Evolutionary conservation across 495 filamentous ascomycete species (phyloP).

Genomic region (Pseudevernia furfuracea): DNA sequence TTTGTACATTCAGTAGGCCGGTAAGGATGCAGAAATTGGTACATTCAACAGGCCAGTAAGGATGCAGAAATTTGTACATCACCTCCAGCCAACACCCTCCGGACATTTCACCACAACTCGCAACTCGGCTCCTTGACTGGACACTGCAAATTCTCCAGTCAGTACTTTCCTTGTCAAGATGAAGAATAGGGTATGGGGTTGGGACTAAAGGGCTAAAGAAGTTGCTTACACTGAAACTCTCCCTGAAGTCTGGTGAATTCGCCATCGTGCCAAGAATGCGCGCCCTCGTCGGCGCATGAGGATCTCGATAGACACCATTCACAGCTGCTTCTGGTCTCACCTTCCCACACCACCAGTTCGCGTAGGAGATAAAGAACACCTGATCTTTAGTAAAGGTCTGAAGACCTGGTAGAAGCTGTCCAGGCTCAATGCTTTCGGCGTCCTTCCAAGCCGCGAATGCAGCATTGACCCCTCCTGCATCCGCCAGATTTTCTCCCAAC

Average conservation of each 20-base stretch:
- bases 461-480: constrained; percentile 61
- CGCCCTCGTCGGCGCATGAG: constrained; percentile 54
- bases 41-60: background rate
- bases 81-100: background rate
- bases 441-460: constrained; percentile 62
- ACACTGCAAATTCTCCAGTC: constrained; percentile 32
- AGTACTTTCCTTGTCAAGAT: background rate
- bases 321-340: constrained; percentile 48
- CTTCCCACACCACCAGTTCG: constrained; percentile 64
- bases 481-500: constrained; percentile 69
- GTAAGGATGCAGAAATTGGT: background rate
- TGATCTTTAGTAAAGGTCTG: constrained; percentile 60
- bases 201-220: background rate
- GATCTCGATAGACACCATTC: constrained; percentile 51
- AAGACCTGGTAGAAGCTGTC: constrained; percentile 55
- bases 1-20: background rate
- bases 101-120: constrained; percentile 54
- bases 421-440: constrained; percentile 44
- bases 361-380: constrained; percentile 63
- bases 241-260: constrained; percentile 60
- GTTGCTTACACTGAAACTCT: constrained; percentile 44
- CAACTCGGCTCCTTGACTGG: constrained; percentile 56
- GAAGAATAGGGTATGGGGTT: background rate
- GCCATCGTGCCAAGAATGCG: constrained; percentile 57
- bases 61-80: background rate